These are phyloP conservation scores for Umbilicus rupestris DNA, from an alignment of 164 flowering plant genomes.

Conservation along the genomic window DNA sequence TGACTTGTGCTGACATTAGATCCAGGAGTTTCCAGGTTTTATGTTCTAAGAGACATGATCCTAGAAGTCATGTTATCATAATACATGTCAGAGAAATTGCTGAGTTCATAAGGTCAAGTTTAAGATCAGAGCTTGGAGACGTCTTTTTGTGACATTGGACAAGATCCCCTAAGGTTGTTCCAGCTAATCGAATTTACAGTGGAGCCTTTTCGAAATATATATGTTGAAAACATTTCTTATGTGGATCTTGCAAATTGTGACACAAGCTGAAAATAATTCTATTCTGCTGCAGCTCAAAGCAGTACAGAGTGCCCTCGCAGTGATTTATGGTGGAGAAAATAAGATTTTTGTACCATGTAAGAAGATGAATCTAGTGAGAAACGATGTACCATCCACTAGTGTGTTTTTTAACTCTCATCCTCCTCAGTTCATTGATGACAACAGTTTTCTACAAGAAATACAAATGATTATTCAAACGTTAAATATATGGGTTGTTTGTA, in stretches of 20 bases:
- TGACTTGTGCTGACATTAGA: background rate
- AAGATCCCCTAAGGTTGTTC: slow-evolving; percentile 73
- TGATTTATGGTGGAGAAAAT: slow-evolving; percentile 25
- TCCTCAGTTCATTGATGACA: slow-evolving; percentile 53
- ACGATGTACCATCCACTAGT: slow-evolving; percentile 15
- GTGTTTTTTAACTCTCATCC: slow-evolving; percentile 24
- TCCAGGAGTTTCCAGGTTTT: slow-evolving; percentile 56
- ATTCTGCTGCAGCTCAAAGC: slow-evolving; percentile 38
- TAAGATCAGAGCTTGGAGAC: slow-evolving; percentile 28
- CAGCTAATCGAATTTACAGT: background rate
- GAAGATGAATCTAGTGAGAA: slow-evolving; percentile 10
- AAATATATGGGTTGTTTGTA: slow-evolving; percentile 67
- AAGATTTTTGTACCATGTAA: slow-evolving; percentile 16
- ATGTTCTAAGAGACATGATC: slow-evolving; percentile 60
- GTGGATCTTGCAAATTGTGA: slow-evolving; percentile 40
- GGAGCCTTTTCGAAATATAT: background rate
- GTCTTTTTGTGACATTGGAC: slow-evolving; percentile 66
- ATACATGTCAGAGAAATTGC: too few relatives aligned
- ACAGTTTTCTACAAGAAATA: slow-evolving; percentile 51
- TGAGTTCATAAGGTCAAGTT: slow-evolving; percentile 41
- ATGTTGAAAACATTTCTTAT: background rate
- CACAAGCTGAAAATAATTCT: slow-evolving; percentile 25
- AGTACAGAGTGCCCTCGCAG: slow-evolving; percentile 43
- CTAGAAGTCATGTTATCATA: too few relatives aligned
- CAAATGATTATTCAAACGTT: slow-evolving; percentile 67